Evolutionary conservation across 2,329 filamentous ascomycete genomes (phyloP), one percentile per base, ranked within the genome.

Genomic region (Alternaria sp.): DNA sequence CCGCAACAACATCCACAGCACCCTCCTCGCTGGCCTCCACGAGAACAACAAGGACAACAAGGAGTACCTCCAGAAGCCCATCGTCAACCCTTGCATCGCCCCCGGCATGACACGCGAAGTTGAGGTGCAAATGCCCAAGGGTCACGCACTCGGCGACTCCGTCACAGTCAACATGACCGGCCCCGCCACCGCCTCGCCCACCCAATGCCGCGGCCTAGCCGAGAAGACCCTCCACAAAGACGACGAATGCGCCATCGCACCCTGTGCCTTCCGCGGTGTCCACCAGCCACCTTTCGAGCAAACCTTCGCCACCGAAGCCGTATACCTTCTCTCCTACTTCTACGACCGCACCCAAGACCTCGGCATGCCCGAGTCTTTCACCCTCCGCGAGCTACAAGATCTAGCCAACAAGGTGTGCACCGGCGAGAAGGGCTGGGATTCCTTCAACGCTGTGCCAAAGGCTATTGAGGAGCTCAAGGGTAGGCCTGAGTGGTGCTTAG

Each of bases 281-380:
- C 93, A 99, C 83, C 96, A 99, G 81, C 96, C 96, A 10, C 90
- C 92, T 21, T 87, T 99, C 51, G 90, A 89, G 71, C 97, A 97
- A 86, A 99, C 96, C 0, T 99, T 99, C 75, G 85, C 92, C 25
- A 87, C 87, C 67, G 95, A 98, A 81, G 94, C 97, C 74, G 89
- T 98, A 43, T 99, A 95, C 83, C 93, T 98, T 72, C 95, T 99
- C 82, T 97, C 93, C 28, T 99, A 97, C 87, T 99, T 99, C 83
- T 97, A 92, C 83, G 96, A 99, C 84, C 94, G 96, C 75, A 96
- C 92, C 23, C 88, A 92, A 79, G 93, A 94, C 5, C 88, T 99
- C 11, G 96, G 96, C 70, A 98, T 99, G 94, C 96, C 96, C n/a
- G 94, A 97, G 71, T 94, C 92, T 6, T 99, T 98, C 82, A 97